A percentile compares a stretch with the other conserved stretches of the same genome.
Conservation (phyloP, 306 rosid genomes). For the Rosa persica region DNA sequence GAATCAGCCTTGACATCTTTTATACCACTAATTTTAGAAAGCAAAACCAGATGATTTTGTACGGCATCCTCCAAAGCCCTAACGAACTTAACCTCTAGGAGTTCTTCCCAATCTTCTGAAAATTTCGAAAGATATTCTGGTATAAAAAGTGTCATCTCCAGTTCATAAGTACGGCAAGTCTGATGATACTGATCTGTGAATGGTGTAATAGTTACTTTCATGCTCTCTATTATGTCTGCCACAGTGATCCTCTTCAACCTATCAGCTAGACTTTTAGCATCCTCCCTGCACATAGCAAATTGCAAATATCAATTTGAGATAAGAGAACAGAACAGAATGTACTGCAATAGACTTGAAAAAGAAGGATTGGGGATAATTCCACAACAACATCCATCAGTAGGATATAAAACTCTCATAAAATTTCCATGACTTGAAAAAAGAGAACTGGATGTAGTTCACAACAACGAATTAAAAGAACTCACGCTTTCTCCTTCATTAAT, state of each 20-base stretch:
- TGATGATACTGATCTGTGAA: conserved; percentile 30
- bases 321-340: background rate
- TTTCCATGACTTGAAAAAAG: background rate
- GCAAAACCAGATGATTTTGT: conserved; percentile 53
- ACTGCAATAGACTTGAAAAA: background rate
- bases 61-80: conserved; percentile 81
- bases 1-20: conserved; percentile 34
- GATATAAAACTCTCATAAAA: background rate
- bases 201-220: conserved; percentile 68
- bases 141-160: conserved; percentile 58
- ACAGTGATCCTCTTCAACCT: conserved; percentile 81
- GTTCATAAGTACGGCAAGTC: conserved; percentile 74
- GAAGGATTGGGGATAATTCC: background rate
- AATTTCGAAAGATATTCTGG: conserved; percentile 64
- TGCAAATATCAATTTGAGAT: background rate
- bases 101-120: conserved; percentile 61
- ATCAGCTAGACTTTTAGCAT: conserved; percentile 62
- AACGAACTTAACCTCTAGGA: conserved; percentile 53
- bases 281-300: conserved; percentile 54
- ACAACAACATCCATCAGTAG: conserved; percentile 6
- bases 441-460: background rate
- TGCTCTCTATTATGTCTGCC: conserved; percentile 74
- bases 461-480: conserved; percentile 38
- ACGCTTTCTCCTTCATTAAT: conserved; percentile 59
- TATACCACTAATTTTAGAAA: conserved; percentile 74